phyloP scores from a whole-genome alignment of 257 asterid genomes.

The Nicotiana undulata region DNA sequence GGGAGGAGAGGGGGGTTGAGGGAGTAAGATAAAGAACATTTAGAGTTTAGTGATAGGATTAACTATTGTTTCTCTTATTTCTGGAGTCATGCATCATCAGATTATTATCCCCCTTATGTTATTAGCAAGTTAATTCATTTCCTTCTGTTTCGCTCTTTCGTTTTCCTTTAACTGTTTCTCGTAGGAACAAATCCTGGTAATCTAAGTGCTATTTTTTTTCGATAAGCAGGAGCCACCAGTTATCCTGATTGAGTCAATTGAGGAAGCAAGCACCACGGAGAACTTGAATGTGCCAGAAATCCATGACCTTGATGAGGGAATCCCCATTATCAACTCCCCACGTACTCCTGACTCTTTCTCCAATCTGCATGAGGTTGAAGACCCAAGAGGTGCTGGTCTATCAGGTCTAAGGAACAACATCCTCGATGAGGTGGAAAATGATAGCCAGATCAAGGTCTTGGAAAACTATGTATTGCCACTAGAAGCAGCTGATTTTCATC shows the following conservation, averaged over 20 bases:
- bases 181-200: slow-evolving; percentile 1
- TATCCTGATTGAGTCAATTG: slow-evolving; percentile 21
- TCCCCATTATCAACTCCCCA: slow-evolving; percentile 32
- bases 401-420: slow-evolving; percentile 10
- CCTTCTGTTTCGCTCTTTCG: neutral
- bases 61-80: neutral
- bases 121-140: neutral
- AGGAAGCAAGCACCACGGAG: slow-evolving; percentile 22
- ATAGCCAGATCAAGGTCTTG: slow-evolving; percentile 4
- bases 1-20: neutral
- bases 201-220: neutral
- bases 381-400: slow-evolving; percentile 16
- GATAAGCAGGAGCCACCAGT: slow-evolving; percentile 36
- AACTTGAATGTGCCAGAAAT: slow-evolving; percentile 24
- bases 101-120: neutral
- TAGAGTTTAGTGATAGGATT: neutral
- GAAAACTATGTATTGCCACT: slow-evolving; percentile 7
- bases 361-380: slow-evolving; percentile 24
- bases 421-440: slow-evolving; percentile 12
- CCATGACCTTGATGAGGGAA: slow-evolving; percentile 34
- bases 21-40: neutral
- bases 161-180: slow-evolving; percentile 2
- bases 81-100: neutral
- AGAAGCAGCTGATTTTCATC: slow-evolving; percentile 27
- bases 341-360: slow-evolving; percentile 40